These are phyloP conservation scores for Gossypium schwendimanii DNA, from an alignment of 441 rosid species.

Conservation along the genomic window DNA sequence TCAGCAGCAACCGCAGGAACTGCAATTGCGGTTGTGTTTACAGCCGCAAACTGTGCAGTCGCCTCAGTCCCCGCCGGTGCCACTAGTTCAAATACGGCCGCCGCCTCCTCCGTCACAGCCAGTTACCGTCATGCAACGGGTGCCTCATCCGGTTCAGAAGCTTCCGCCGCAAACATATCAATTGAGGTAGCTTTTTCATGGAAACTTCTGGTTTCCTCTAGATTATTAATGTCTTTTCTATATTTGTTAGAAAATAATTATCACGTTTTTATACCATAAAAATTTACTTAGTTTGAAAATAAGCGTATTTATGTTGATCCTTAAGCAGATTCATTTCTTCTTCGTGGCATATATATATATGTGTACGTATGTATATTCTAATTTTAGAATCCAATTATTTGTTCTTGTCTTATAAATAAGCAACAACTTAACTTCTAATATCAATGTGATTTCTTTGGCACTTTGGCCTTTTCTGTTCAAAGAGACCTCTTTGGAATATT, in stretches of 20 bases:
- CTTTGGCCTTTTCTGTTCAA: conserved; percentile 2
- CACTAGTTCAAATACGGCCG: conserved; percentile 18
- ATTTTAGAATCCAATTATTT: background rate
- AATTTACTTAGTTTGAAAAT: background rate
- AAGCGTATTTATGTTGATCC: background rate
- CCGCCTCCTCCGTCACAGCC: conserved; percentile 9
- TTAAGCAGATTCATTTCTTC: background rate
- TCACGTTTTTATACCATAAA: background rate
- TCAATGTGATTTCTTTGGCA: background rate
- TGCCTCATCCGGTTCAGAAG: conserved; percentile 38
- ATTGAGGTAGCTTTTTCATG: conserved; percentile 21
- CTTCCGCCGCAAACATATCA: conserved; percentile 26
- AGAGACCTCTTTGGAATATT: background rate
- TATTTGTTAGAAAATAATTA: background rate
- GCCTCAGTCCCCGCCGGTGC: conserved; percentile 16
- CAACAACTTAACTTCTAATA: background rate
- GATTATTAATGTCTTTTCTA: background rate
- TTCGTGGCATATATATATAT: background rate
- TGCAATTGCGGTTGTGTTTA: background rate
- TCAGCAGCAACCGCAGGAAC: conserved; percentile 26
- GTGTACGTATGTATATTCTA: background rate
- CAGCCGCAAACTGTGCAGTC: conserved; percentile 10
- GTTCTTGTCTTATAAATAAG: background rate
- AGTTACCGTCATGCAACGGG: conserved; percentile 19
- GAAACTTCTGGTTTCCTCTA: background rate